Base-by-base conservation (phyloP, 75 land plant species). In the Ceratopteris richardii region DNA sequence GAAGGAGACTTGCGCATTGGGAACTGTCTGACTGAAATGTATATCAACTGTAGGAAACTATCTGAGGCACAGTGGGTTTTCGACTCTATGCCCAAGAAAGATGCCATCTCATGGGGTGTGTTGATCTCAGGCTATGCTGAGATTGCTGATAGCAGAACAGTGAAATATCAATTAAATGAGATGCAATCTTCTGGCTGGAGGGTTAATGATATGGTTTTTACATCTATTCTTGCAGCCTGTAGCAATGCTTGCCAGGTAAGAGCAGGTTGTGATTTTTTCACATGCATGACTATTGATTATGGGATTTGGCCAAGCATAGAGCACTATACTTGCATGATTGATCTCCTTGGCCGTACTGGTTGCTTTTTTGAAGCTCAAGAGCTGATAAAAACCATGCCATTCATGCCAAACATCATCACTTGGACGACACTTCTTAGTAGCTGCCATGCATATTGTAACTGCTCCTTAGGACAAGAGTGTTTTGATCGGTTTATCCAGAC, bases 251-350 rank as follows among this genome's bases (percentile, higher is more conserved):
- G 66, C 30, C 62, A 56, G 24, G 31, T 57, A n/a, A 37, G 47
- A 19, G 57, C 62, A 18, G 70, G 60, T 20, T 50, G 52, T 10
- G 10, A 16, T 2, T 74, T 57, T 48, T 67, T 74, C 57, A 46
- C 21, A n/a, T 47, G 46, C 23, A 74, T 74, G 66, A 29, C 12
- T 18, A 33, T 44, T 22, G 66, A 74, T 31, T 63, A 62, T 67
- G 61, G 55, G 2, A 57, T 74, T 0, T 16, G 1, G 20, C 71
- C 71, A 22, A 24, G 20, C 1, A n/a, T 63, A 37, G 42, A 26
- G 1, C 71, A 67, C 57, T 63, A 67, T 58, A 25, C 46, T 7
- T 74, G 71, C 22, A 53, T 74, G 57, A 29, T 74, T 57, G 71
- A 58, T 68, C 66, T 74, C 20, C 57, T 67, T 6, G 64, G 66